These are phyloP conservation scores for Cyathus striatus DNA, from an alignment of 768 basidiomycete genomes.

Conservation along the genomic window DNA sequence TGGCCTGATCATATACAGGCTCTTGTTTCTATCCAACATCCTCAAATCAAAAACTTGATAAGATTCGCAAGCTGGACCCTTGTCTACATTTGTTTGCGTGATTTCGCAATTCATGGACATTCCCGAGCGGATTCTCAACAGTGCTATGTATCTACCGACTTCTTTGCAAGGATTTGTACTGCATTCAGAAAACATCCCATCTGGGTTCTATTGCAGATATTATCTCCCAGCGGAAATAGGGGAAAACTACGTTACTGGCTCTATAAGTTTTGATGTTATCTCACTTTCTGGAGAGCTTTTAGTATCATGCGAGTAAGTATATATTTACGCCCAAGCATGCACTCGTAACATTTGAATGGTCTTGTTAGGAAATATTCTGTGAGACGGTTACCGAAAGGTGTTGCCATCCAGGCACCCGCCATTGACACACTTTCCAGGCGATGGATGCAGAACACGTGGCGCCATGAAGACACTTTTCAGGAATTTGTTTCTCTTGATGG, in stretches of 20 bases:
- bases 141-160: constrained; percentile 26
- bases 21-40: constrained; percentile 16
- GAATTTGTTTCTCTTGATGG: no score
- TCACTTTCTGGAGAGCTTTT: constrained; percentile 21
- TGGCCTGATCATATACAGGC: constrained; percentile 27
- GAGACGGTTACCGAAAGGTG: constrained; percentile 24
- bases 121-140: constrained; percentile 14
- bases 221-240: constrained; percentile 22
- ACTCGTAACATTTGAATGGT: no score
- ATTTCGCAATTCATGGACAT: constrained; percentile 14
- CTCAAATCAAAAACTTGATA: constrained; percentile 16
- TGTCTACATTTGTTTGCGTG: constrained; percentile 27
- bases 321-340: no score
- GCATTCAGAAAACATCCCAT: constrained; percentile 20
- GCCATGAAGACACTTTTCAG: no score
- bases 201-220: constrained; percentile 26
- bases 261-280: constrained; percentile 22
- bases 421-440: no score
- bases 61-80: constrained; percentile 27
- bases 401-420: constrained; percentile 17
- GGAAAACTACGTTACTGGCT: constrained; percentile 18
- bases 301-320: no score
- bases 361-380: constrained; percentile 26
- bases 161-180: constrained; percentile 22
- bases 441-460: no score